Evolutionary conservation across 1,284 basidiomycete species (phyloP).

Genomic region (Omphalotus olearius): DNA sequence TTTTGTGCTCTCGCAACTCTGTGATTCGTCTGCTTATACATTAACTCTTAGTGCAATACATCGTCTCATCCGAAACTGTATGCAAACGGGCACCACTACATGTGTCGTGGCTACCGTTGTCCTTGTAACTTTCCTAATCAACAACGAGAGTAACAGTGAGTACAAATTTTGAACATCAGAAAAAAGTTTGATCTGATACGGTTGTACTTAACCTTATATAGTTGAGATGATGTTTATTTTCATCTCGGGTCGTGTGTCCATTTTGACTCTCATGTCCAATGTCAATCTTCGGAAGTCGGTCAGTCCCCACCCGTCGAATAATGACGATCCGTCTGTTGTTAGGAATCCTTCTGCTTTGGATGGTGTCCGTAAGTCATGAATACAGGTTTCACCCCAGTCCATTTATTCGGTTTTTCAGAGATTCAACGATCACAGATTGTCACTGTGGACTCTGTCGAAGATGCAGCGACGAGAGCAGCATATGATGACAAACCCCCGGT

Average conservation of each 20-base stretch:
- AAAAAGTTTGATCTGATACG: too few species aligned
- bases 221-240: conserved; percentile 5
- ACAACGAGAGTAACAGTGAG: neutral
- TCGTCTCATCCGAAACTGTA: neutral
- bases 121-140: neutral
- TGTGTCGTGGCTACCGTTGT: neutral
- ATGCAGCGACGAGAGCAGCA: too few species aligned
- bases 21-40: too few species aligned
- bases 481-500: too few species aligned
- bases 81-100: neutral
- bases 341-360: neutral
- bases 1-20: too few species aligned
- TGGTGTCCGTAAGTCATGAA: neutral
- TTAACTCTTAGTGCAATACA: neutral
- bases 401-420: too few species aligned
- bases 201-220: too few species aligned
- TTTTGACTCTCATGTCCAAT: conserved; percentile 3
- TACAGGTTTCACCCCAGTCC: too few species aligned
- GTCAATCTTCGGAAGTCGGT: conserved; percentile 30
- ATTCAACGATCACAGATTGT: too few species aligned
- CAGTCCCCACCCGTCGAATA: neutral
- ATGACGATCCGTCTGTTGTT: neutral
- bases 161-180: too few species aligned
- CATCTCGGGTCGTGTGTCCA: conserved; percentile 1
- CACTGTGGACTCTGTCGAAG: too few species aligned